Percentiles rank a stretch among this genome's conserved stretches.
phyloP scores from a whole-genome alignment of 163 green algal species.

The Trebouxiophyceae sp. region DNA sequence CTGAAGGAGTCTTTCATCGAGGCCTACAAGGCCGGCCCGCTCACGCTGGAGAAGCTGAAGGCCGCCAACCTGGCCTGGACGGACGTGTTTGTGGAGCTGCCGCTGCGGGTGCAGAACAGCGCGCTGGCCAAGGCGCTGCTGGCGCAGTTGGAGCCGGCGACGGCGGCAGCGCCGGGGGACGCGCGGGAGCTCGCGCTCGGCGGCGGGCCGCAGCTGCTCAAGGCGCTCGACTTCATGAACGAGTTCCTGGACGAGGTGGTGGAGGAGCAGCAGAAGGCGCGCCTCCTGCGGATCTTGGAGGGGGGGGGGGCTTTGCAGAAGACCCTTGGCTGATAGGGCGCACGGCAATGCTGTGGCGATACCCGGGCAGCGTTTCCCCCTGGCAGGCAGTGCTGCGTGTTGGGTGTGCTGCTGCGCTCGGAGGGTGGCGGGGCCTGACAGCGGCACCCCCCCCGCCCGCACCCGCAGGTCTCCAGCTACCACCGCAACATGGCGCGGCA shows the following conservation, averaged over 20 bases:
- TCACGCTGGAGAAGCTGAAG: conserved; percentile 56
- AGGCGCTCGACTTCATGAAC: conserved; percentile 83
- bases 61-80: conserved; percentile 69
- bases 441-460: no score
- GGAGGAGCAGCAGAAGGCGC: conserved; percentile 79
- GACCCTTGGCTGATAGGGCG: no score
- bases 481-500: conserved; percentile 71
- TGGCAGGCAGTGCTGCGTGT: no score
- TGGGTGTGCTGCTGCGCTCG: no score
- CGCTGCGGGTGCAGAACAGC: conserved; percentile 83
- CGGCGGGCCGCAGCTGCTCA: conserved; percentile 71
- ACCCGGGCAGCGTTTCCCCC: no score
- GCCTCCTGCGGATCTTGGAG: no score
- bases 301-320: no score
- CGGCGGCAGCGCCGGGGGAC: conserved; percentile 27
- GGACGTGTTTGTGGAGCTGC: conserved; percentile 95
- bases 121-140: conserved; percentile 45
- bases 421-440: no score
- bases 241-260: conserved; percentile 95
- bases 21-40: conserved; percentile 24
- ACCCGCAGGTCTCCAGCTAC: conserved; percentile 72
- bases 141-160: background rate
- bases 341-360: no score
- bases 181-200: conserved; percentile 73
- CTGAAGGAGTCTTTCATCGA: conserved; percentile 83